phyloP scores from a whole-genome alignment of 2,329 filamentous ascomycete genomes.

The Lecanoromycetidae sp. region DNA sequence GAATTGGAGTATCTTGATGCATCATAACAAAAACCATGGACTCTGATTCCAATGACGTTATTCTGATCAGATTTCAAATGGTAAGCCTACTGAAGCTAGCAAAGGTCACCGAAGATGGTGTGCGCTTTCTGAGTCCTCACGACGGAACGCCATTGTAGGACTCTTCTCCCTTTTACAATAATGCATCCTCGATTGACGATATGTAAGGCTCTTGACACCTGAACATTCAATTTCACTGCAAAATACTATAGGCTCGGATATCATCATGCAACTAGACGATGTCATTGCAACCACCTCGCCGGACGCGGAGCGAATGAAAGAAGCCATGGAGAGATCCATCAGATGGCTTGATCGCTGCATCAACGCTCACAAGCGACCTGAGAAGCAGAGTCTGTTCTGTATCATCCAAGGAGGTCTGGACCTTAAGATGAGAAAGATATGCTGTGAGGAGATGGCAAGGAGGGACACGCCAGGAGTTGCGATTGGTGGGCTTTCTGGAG shows the following conservation, averaged over 20 bases:
- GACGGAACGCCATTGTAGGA: conserved; percentile 76
- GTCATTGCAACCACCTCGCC: conserved; percentile 94
- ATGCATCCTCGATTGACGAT: neutral
- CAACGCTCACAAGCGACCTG: conserved; percentile 70
- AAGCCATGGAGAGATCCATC: conserved; percentile 89
- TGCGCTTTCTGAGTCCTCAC: conserved; percentile 90
- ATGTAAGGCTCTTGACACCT: conserved; percentile 64
- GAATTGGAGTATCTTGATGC: no score
- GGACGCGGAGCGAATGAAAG: conserved; percentile 72
- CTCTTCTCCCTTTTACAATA: neutral
- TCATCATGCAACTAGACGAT: conserved; percentile 99
- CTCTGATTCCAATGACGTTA: conserved; percentile 1
- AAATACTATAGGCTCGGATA: conserved; percentile 94
- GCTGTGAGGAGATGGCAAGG: conserved; percentile 74
- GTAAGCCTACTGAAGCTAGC: conserved; percentile 89
- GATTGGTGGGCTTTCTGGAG: conserved; percentile 86
- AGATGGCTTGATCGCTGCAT: conserved; percentile 96
- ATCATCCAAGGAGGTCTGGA: conserved; percentile 96
- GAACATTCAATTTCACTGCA: conserved; percentile 94
- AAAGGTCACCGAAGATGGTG: conserved; percentile 87
- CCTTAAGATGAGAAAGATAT: conserved; percentile 69
- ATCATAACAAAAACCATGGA: neutral
- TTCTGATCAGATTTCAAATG: conserved; percentile 74
- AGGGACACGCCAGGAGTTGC: conserved; percentile 91
- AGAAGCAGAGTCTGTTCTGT: conserved; percentile 86